Evolutionary conservation across 2,329 filamentous ascomycete species (phyloP).

Genomic region (Apiospora phragmitis): DNA sequence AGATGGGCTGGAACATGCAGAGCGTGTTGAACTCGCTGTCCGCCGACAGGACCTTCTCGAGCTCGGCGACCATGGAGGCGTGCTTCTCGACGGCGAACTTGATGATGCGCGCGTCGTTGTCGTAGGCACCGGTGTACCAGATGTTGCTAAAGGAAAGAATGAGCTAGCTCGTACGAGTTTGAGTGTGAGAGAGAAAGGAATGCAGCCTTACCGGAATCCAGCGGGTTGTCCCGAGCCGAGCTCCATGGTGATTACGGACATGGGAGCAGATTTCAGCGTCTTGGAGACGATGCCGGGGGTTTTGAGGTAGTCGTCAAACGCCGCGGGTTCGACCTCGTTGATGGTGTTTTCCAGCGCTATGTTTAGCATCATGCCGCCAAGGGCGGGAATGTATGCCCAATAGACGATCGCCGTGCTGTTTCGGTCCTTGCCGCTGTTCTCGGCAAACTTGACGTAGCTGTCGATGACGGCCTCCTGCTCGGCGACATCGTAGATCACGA

Average conservation of each 20-base stretch:
- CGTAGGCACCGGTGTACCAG: slow-evolving; percentile 34
- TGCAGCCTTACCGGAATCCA: slow-evolving; percentile 22
- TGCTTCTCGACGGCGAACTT: slow-evolving; percentile 32
- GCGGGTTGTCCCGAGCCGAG: slow-evolving; percentile 30
- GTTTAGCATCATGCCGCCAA: slow-evolving; percentile 28
- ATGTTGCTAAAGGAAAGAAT: slow-evolving; percentile 20
- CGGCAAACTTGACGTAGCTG: slow-evolving; percentile 18
- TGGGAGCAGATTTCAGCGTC: slow-evolving; percentile 27
- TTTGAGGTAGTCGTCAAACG: slow-evolving; percentile 31
- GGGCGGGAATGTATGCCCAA: slow-evolving; percentile 30
- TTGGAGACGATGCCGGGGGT: slow-evolving; percentile 24
- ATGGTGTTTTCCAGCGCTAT: slow-evolving; percentile 31
- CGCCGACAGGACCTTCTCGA: slow-evolving; percentile 26
- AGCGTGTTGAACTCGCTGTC: slow-evolving; percentile 27
- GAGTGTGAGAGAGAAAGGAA: neutral
- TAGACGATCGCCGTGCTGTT: slow-evolving; percentile 10
- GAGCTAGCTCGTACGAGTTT: neutral
- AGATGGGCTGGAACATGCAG: slow-evolving; percentile 35
- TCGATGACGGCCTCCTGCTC: slow-evolving; percentile 14
- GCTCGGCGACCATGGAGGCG: slow-evolving; percentile 27
- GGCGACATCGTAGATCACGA: slow-evolving; percentile 13
- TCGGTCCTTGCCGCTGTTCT: slow-evolving; percentile 10
- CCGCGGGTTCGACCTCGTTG: slow-evolving; percentile 27
- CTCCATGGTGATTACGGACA: slow-evolving; percentile 32
- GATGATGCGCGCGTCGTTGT: slow-evolving; percentile 30